These are phyloP conservation scores for Vitis riparia DNA, from an alignment of 164 flowering plant genomes.

Conservation along the genomic window DNA sequence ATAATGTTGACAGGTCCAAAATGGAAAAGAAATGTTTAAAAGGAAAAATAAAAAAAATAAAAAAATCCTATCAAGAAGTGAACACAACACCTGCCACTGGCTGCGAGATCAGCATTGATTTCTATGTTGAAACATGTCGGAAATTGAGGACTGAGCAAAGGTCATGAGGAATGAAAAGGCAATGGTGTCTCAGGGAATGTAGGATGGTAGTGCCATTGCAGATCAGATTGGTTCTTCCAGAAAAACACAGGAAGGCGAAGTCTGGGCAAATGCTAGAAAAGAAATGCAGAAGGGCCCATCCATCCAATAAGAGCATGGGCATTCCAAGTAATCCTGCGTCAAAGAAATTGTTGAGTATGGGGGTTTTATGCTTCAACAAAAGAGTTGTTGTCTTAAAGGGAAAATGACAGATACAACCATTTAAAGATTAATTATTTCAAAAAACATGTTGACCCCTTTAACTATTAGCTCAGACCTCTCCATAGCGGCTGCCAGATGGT, in stretches of 20 bases:
- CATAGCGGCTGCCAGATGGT: neutral
- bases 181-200: slow-evolving; percentile 39
- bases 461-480: no score
- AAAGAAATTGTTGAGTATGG: slow-evolving; percentile 86
- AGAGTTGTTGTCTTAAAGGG: slow-evolving; percentile 10
- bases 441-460: slow-evolving; percentile 3
- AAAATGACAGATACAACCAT: slow-evolving; percentile 7
- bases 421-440: no score
- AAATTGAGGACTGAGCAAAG: slow-evolving; percentile 46
- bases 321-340: slow-evolving; percentile 90
- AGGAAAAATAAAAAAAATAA: slow-evolving; percentile 1
- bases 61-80: slow-evolving; percentile 14
- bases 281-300: slow-evolving; percentile 64
- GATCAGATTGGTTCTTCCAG: slow-evolving; percentile 66
- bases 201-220: slow-evolving; percentile 56
- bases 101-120: slow-evolving; percentile 27
- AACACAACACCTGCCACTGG: slow-evolving; percentile 18
- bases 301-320: slow-evolving; percentile 55
- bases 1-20: no score
- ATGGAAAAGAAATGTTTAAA: slow-evolving; percentile 4
- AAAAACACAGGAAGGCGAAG: slow-evolving; percentile 16
- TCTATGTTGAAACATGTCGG: slow-evolving; percentile 23
- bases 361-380: slow-evolving; percentile 47
- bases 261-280: slow-evolving; percentile 48
- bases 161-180: slow-evolving; percentile 44